Evolutionary conservation across 1,284 basidiomycete species (phyloP).

Genomic region (Fomitopsis betulina): DNA sequence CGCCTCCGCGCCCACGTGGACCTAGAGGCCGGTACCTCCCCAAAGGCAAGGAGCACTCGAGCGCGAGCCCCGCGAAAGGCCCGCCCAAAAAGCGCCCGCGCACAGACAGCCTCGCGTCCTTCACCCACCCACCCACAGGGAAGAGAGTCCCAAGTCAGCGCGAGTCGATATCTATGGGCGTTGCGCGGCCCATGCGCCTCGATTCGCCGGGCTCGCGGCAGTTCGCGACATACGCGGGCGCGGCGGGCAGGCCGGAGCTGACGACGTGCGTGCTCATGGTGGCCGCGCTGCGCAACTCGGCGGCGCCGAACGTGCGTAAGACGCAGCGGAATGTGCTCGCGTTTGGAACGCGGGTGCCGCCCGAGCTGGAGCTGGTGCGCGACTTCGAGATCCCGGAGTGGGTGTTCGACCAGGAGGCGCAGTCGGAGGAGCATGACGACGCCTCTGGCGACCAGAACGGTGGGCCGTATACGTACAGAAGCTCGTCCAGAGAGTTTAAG

Average conservation of each 20-base stretch:
- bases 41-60: slow-evolving; percentile 13
- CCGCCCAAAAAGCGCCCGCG: slow-evolving; percentile 19
- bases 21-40: slow-evolving; percentile 17
- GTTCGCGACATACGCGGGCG: slow-evolving; percentile 14
- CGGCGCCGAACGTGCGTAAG: slow-evolving; percentile 40
- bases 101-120: slow-evolving; percentile 10
- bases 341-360: slow-evolving; percentile 51
- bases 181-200: slow-evolving; percentile 3
- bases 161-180: slow-evolving; percentile 11
- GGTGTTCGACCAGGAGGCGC: slow-evolving; percentile 20
- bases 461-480: background rate
- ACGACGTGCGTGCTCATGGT: slow-evolving; percentile 38
- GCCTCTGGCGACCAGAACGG: background rate
- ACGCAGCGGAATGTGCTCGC: slow-evolving; percentile 49
- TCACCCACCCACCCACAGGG: background rate
- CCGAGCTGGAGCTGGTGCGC: slow-evolving; percentile 38
- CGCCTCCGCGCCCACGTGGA: slow-evolving; percentile 9
- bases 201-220: slow-evolving; percentile 4
- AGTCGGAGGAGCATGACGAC: background rate
- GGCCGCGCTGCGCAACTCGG: slow-evolving; percentile 44
- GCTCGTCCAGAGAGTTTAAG: background rate
- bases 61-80: slow-evolving; percentile 6
- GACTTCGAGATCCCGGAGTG: slow-evolving; percentile 47
- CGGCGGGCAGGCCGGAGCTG: slow-evolving; percentile 18
- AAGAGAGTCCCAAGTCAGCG: background rate